phyloP scores from a whole-genome alignment of 495 filamentous ascomycete genomes.

The Neurospora sp. region DNA sequence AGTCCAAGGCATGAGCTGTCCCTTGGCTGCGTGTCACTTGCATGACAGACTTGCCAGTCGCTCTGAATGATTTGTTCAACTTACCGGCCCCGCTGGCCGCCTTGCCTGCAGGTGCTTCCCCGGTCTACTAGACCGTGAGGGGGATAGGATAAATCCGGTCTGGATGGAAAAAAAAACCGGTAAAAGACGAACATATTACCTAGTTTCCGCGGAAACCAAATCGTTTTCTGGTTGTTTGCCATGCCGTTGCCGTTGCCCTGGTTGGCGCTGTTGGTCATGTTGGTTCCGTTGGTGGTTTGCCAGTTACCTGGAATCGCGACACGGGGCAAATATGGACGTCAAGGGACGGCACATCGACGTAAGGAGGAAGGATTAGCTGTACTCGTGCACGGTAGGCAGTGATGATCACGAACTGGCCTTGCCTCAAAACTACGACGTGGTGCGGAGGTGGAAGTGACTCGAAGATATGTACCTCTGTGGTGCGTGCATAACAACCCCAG shows the following conservation, averaged over 20 bases:
- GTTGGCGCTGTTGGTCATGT: background rate
- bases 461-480: background rate
- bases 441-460: background rate
- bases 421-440: background rate
- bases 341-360: background rate
- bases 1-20: too few species aligned
- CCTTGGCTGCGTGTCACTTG: too few species aligned
- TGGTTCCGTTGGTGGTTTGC: background rate
- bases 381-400: background rate
- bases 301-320: background rate
- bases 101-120: too few species aligned
- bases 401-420: background rate
- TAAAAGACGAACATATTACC: background rate
- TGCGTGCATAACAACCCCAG: background rate
- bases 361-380: background rate
- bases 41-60: too few species aligned
- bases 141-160: too few species aligned
- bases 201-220: background rate
- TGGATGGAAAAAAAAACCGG: too few species aligned
- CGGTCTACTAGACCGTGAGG: too few species aligned
- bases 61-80: too few species aligned
- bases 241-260: background rate
- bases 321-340: background rate
- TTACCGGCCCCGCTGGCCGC: too few species aligned
- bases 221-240: background rate